Evolutionary conservation across 768 basidiomycete genomes (phyloP).

Genomic region (Russula dissimulans): DNA sequence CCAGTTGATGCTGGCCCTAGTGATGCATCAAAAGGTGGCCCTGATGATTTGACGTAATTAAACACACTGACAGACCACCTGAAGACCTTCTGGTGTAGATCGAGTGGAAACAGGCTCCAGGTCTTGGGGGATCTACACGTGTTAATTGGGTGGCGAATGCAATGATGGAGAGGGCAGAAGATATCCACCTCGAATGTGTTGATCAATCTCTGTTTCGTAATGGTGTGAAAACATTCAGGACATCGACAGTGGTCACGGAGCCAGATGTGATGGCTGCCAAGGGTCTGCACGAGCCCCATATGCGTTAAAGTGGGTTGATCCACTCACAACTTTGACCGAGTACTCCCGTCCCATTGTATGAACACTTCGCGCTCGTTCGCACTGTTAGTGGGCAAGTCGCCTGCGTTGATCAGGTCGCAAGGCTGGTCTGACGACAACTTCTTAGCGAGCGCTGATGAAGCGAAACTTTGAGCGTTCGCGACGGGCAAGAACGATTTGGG

Average conservation of each 20-base stretch:
- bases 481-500: background rate
- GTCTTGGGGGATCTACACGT: slow-evolving; percentile 60
- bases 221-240: slow-evolving; percentile 71
- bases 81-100: slow-evolving; percentile 51
- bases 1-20: slow-evolving; percentile 46
- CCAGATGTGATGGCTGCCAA: slow-evolving; percentile 78
- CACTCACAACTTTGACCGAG: slow-evolving; percentile 72
- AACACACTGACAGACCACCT: slow-evolving; percentile 55
- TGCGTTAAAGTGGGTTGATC: background rate
- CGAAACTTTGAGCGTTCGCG: background rate
- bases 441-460: background rate
- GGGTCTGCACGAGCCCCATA: background rate
- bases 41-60: background rate
- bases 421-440: background rate
- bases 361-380: slow-evolving; percentile 53
- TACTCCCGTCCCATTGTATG: slow-evolving; percentile 63
- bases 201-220: slow-evolving; percentile 85
- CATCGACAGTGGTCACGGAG: slow-evolving; percentile 91
- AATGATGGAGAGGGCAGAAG: background rate
- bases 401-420: background rate
- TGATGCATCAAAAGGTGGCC: no score
- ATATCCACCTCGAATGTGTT: slow-evolving; percentile 68
- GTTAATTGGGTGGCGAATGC: background rate
- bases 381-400: slow-evolving; percentile 30
- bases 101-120: slow-evolving; percentile 55